Evolutionary conservation across 768 basidiomycete species (phyloP).

Genomic region (Kwoniella shandongensis): DNA sequence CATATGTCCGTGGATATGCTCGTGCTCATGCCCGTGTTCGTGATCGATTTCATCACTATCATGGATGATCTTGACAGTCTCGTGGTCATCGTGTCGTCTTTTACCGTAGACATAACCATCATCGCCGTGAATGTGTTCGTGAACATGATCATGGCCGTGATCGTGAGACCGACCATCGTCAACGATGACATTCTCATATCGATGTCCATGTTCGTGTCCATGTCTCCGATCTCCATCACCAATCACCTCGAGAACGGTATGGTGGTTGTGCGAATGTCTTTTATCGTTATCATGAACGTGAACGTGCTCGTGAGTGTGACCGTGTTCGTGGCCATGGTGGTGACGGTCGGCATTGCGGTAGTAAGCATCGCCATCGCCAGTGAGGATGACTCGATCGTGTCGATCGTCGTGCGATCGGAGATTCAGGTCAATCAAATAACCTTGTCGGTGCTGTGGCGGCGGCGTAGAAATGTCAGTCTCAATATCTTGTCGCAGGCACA

Average conservation of each 20-base stretch:
- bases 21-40: neutral
- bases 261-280: conserved; percentile 4
- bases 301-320: conserved; percentile 4
- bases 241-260: conserved; percentile 18
- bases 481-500: neutral
- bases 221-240: conserved; percentile 13
- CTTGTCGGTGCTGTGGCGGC: neutral
- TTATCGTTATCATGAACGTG: neutral
- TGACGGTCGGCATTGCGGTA: conserved; percentile 7
- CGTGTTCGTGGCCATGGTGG: conserved; percentile 3
- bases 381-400: conserved; percentile 2
- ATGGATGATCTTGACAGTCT: neutral
- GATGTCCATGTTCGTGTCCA: conserved; percentile 1
- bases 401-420: conserved; percentile 13
- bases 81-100: conserved; percentile 2
- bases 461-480: neutral
- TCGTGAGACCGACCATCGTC: conserved; percentile 1
- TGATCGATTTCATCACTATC: neutral
- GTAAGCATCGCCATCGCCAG: conserved; percentile 12
- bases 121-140: neutral
- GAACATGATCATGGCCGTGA: neutral
- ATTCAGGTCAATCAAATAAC: conserved; percentile 8
- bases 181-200: conserved; percentile 8
- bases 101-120: neutral
- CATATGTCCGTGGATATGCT: neutral